Evolutionary conservation across 148 eudicot genomes (phyloP).

Genomic region (Diospyros lotus): DNA sequence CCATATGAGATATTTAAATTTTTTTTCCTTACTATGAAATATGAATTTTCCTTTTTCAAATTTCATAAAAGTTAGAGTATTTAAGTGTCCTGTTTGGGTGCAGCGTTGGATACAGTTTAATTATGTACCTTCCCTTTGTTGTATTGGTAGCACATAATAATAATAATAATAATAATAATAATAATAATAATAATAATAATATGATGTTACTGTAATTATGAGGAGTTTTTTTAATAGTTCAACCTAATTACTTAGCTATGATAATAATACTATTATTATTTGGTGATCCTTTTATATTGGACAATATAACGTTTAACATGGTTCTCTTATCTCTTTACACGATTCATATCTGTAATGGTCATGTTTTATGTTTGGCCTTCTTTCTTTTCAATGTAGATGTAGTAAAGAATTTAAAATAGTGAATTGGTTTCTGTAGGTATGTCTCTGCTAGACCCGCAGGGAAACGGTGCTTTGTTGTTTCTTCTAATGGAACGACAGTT

Average conservation of each 20-base stretch:
- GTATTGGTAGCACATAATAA: too few species aligned
- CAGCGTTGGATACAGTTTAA: too few species aligned
- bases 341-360: too few species aligned
- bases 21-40: too few species aligned
- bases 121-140: too few species aligned
- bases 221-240: neutral
- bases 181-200: too few species aligned
- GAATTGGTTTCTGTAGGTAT: slow-evolving; percentile 49
- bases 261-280: neutral
- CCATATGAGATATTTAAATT: too few species aligned
- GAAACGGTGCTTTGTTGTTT: slow-evolving; percentile 94
- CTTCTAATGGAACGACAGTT: slow-evolving; percentile 86
- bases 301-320: neutral
- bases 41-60: too few species aligned
- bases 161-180: too few species aligned
- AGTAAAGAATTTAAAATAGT: neutral
- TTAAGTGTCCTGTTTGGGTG: too few species aligned
- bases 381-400: neutral
- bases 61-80: too few species aligned
- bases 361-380: too few species aligned
- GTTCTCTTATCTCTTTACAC: neutral
- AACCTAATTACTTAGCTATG: neutral
- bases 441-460: slow-evolving; percentile 94
- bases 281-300: neutral
- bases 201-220: neutral